These are phyloP conservation scores for Diaporthe sp. DNA, from an alignment of 2,329 filamentous ascomycete species.

Conservation along the genomic window DNA sequence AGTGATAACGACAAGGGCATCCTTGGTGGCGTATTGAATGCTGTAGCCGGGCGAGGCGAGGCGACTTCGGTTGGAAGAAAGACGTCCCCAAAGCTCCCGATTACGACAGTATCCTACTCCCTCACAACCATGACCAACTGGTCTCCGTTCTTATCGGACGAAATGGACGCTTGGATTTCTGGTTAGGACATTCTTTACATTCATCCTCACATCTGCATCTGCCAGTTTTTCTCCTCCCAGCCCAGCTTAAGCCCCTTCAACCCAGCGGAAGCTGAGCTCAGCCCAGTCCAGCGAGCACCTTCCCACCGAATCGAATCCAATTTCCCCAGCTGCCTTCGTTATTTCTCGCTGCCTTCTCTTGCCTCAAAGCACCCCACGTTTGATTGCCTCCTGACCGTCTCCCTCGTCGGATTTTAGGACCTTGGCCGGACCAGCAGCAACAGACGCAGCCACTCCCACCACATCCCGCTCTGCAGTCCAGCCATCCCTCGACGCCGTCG, in stretches of 20 bases:
- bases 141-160: constrained; percentile 31
- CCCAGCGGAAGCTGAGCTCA: neutral
- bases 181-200: constrained; percentile 27
- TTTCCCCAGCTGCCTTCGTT: constrained; percentile 16
- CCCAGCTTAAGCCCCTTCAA: neutral
- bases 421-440: constrained; percentile 27
- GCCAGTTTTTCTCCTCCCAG: neutral
- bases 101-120: neutral
- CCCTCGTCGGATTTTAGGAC: constrained; percentile 27
- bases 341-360: constrained; percentile 17
- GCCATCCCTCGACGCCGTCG: constrained; percentile 14
- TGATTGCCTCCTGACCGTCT: constrained; percentile 28
- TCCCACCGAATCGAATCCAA: neutral
- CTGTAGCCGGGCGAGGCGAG: constrained; percentile 3
- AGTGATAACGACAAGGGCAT: constrained; percentile 25
- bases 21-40: neutral
- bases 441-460: neutral
- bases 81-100: neutral
- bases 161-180: constrained; percentile 32
- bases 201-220: neutral
- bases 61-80: constrained; percentile 1
- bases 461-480: constrained; percentile 1
- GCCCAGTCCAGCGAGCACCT: neutral
- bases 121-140: constrained; percentile 20
- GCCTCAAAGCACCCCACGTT: neutral